Conservation (phyloP, 2,329 filamentous ascomycete species). For the Beauveria scarabaeidicola region DNA sequence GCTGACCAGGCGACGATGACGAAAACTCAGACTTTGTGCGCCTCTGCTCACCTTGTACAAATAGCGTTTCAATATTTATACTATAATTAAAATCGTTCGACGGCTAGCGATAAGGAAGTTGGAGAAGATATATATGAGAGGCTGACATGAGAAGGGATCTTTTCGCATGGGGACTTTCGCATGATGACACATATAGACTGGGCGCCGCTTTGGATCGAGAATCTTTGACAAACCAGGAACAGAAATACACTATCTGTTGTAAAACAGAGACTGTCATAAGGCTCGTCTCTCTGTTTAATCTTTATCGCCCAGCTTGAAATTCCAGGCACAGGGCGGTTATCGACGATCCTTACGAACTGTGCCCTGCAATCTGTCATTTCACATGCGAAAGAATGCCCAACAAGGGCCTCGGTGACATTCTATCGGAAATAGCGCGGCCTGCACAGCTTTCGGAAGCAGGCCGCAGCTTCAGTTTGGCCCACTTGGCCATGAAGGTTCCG, state of each 20-base stretch:
- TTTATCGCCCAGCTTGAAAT: background rate
- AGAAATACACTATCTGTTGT: background rate
- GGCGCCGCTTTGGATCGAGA: background rate
- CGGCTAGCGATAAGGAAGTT: background rate
- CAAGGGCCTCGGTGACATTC: background rate
- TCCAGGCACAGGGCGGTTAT: background rate
- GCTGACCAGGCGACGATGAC: background rate
- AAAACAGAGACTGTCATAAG: background rate
- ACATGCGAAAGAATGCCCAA: background rate
- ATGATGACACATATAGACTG: conserved; percentile 3
- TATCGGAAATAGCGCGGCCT: background rate
- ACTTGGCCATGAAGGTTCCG: background rate
- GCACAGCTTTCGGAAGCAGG: background rate
- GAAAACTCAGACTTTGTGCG: background rate
- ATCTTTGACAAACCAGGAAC: background rate
- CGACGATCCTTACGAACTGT: background rate
- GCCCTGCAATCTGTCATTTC: background rate
- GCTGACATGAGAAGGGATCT: background rate
- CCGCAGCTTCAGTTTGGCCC: background rate
- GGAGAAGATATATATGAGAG: background rate
- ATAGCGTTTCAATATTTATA: conserved; percentile 12
- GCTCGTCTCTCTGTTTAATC: background rate
- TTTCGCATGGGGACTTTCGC: background rate
- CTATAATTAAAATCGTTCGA: background rate
- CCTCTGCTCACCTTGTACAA: conserved; percentile 10